phyloP scores from a whole-genome alignment of 1,284 basidiomycete genomes.

The Fomitopsis pinicola region DNA sequence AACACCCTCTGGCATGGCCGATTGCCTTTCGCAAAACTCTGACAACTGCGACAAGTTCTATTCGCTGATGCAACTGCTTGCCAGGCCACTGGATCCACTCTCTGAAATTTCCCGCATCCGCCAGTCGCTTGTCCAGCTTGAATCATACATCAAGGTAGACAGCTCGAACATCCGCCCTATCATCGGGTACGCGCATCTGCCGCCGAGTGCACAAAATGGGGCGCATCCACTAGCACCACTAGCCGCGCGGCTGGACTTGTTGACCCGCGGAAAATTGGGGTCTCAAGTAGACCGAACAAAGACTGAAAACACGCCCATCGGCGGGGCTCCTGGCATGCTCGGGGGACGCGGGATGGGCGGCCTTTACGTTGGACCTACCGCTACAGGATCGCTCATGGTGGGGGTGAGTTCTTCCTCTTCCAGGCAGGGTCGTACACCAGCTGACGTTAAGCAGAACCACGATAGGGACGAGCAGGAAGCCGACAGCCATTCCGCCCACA shows the following conservation, averaged over 20 bases:
- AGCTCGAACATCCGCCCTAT: conserved; percentile 4
- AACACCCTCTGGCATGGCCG: conserved; percentile 4
- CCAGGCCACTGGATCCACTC: conserved; percentile 57
- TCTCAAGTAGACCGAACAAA: neutral
- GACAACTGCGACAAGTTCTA: neutral
- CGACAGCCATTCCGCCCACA: conserved; percentile 1
- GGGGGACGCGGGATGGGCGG: neutral
- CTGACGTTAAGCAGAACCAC: conserved; percentile 3
- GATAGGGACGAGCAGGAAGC: neutral
- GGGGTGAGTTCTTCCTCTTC: neutral
- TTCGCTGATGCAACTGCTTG: neutral
- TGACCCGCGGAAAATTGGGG: neutral
- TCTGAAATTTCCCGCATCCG: conserved; percentile 70
- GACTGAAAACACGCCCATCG: neutral
- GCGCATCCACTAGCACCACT: conserved; percentile 3
- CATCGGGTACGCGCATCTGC: neutral
- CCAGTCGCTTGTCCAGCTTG: conserved; percentile 67
- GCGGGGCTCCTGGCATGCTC: neutral
- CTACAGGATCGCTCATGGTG: neutral
- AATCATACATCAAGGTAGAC: conserved; percentile 57
- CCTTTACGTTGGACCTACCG: neutral
- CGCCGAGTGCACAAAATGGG: neutral
- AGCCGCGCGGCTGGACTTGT: neutral
- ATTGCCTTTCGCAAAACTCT: neutral
- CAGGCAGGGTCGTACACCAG: neutral